Base-by-base conservation (phyloP, 2,329 filamentous ascomycete species). In the Lachnellula subtilissima region DNA sequence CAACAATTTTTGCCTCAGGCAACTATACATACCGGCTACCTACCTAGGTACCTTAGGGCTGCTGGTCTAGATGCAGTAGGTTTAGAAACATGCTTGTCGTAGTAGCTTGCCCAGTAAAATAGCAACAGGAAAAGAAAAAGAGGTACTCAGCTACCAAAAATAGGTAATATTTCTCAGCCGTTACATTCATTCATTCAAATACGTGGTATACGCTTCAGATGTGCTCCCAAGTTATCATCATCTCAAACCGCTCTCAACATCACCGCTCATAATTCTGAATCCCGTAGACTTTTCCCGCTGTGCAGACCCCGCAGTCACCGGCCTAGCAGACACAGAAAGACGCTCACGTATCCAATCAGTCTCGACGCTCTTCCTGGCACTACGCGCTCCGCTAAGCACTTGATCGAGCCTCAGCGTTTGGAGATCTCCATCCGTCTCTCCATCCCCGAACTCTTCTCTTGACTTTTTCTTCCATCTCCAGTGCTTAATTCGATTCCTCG, bases 211-310 rank as follows among this genome's bases (percentile, higher is more conserved):
- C 17, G 39, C n/a, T 50, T 35, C 48, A 50, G 19, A 50, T 46
- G 3, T 22, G 12, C 23, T 22, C 23, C 17, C 19, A 46, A 14
- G 1, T n/a, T 11, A 19, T 46, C 37, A 51, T 22, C 35, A 39
- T 15, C 36, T 40, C 35, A 56, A 51, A 4, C 62, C 63, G 25
- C 63, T 60, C 39, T 66, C 64, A 42, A 65, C 40, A 62, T 65
- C 63, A 28, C 51, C 23, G 55, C 63, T 64, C 14, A 49, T 60
- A 49, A 66, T 63, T 51, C 57, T 59, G 28, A 64, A 65, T 8
- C 64, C 63, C 17, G 61, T 66, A 52, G 46, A 40, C 42, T 60
- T 62, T 17, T 53, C 59, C 25, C 54, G 50, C 40, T 45, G 32
- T 46, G 22, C 28, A 42, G 23, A 22, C 14, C 22, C 39, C 22